Evolutionary conservation across 2,329 filamentous ascomycete species (phyloP), one percentile per base, ranked within the genome.

Genomic region (Monosporascus cannonballus): DNA sequence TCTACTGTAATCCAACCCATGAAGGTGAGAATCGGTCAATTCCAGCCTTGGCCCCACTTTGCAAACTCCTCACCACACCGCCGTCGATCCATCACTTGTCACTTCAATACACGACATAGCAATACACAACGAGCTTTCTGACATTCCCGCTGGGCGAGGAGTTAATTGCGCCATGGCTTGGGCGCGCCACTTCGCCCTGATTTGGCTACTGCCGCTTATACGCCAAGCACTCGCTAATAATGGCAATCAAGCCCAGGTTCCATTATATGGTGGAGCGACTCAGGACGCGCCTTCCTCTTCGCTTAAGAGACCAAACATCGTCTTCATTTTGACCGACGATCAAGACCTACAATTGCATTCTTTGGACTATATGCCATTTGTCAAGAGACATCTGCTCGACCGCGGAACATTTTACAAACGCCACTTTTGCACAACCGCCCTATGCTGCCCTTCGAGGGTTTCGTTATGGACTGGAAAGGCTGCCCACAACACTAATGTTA

Each of bases 401-500:
- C 34, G 27, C 15, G 27, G 37, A 7, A 37, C 47, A 17, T 38
- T 49, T 20, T 49, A 49, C 8, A 49, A 22, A 24, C 42, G 42
- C 8, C 42, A 30, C 24, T 46, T 46, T 24, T 46, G 42, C 24
- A 46, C 42, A 14, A 74, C 79, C 1, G 69, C 80, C 0, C 57
- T 81, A 2, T 83, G 80, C 63, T 84, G 80, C 59, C 80, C 80
- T 0, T 81, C 79, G 0, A 70, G 81, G 17, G 81, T 83, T 2
- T 79, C 73, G 37, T 63, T 85, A 9, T 80, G 76, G 75, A 85
- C 81, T 0, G 81, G 81, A 2, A 76, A 75, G 59, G 74, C 78
- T 9, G 78, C 81, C 2, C 83, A 86, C 58, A 85, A 85, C 55
- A 85, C 81, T 2, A 85, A 85, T 61, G 80, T 85, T 3, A 85